phyloP scores from a whole-genome alignment of 78 protist genomes.

The Neovahlkampfia damariscottae region DNA sequence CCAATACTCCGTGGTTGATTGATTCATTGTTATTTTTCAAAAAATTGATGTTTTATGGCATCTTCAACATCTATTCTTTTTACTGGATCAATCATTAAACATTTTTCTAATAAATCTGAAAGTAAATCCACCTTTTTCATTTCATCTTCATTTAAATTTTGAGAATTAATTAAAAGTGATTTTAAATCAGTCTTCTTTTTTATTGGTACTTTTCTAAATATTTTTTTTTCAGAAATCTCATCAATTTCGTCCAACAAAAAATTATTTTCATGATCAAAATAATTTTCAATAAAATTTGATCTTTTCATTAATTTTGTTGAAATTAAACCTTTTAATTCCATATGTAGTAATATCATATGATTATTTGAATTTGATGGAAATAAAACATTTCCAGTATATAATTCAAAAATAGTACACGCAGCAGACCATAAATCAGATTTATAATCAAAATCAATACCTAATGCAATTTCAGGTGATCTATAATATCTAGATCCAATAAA shows the following conservation, averaged over 20 bases:
- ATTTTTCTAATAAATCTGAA: not conserved
- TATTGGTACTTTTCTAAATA: not conserved
- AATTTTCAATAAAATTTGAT: not conserved
- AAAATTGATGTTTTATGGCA: not conserved
- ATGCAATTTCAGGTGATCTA: slow-evolving; percentile 13
- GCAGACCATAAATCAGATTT: not conserved
- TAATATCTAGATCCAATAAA: not conserved
- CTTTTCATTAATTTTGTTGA: not conserved
- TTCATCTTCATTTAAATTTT: not conserved
- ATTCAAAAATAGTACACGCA: slow-evolving; percentile 2
- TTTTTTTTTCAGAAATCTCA: not conserved
- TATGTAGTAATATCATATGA: not conserved
- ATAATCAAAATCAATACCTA: not conserved
- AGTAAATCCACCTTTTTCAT: not conserved
- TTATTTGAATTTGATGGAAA: not conserved
- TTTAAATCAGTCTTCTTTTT: not conserved
- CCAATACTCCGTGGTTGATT: too few species aligned
- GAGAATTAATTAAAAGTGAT: not conserved
- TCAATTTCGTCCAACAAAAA: not conserved
- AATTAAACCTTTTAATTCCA: not conserved
- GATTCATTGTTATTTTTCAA: too few species aligned
- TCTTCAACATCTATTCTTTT: not conserved
- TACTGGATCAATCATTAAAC: not conserved
- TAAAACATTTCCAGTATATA: not conserved
- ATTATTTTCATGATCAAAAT: not conserved